A percentile compares a stretch with the other conserved stretches of the same genome.
These are phyloP conservation scores for Nasturtium officinale DNA, from an alignment of 345 rosid species.

Conservation along the genomic window DNA sequence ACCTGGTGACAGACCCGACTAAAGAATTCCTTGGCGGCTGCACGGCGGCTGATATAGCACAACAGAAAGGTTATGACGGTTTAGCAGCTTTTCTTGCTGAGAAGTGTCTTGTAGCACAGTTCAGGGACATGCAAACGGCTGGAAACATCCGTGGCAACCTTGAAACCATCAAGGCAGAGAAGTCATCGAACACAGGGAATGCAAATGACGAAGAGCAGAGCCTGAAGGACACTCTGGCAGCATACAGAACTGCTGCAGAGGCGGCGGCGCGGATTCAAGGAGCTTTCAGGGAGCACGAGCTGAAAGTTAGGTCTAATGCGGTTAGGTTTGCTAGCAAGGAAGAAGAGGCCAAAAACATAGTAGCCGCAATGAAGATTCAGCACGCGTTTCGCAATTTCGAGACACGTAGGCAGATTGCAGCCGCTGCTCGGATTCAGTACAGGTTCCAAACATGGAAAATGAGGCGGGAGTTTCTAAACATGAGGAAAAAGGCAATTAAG, in stretches of 20 bases:
- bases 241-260: conserved; percentile 87
- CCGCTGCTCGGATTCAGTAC: conserved; percentile 86
- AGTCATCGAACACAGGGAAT: conserved; percentile 40
- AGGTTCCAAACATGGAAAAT: conserved; percentile 90
- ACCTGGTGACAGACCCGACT: conserved; percentile 88
- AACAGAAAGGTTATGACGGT: conserved; percentile 74
- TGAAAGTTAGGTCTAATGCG: conserved; percentile 60
- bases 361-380: conserved; percentile 97
- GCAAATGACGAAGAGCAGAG: conserved; percentile 64
- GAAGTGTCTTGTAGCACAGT: conserved; percentile 79
- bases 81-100: conserved; percentile 92
- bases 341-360: conserved; percentile 71
- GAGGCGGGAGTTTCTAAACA: conserved; percentile 68
- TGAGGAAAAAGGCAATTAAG: conserved; percentile 75
- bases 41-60: conserved; percentile 88
- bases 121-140: conserved; percentile 74
- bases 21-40: conserved; percentile 74
- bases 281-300: conserved; percentile 86
- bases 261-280: conserved; percentile 92
- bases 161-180: conserved; percentile 50
- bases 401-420: conserved; percentile 66
- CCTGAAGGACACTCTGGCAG: conserved; percentile 79
- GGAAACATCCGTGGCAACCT: conserved; percentile 81
- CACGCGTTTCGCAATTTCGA: conserved; percentile 84
- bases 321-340: conserved; percentile 54